Conservation (phyloP, 306 rosid genomes). For the Malus sylvestris region DNA sequence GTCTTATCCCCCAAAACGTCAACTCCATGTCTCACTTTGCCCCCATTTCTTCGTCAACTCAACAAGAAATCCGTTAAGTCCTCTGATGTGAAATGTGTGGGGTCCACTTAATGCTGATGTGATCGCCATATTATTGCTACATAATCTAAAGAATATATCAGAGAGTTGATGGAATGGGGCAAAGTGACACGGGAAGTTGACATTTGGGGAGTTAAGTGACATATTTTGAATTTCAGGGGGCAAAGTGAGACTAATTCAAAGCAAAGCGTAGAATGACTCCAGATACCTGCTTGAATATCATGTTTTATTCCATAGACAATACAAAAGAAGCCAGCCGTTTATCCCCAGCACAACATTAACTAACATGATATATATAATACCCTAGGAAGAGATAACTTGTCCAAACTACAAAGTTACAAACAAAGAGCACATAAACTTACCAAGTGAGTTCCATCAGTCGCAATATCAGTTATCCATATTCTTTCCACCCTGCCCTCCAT, state of each 20-base stretch:
- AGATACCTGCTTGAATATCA: background rate
- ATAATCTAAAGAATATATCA: no score
- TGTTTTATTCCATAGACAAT: background rate
- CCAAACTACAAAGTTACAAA: background rate
- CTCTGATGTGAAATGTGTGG: no score
- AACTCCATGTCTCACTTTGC: no score
- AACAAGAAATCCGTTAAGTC: no score
- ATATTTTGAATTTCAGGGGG: no score
- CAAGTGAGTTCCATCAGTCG: conserved; percentile 87
- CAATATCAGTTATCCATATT: conserved; percentile 94
- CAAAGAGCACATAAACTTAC: conserved; percentile 32
- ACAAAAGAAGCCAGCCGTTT: background rate
- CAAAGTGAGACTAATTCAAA: background rate
- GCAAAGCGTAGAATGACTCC: background rate
- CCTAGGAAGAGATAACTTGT: conserved; percentile 2
- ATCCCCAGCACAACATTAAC: background rate
- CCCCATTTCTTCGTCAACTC: no score
- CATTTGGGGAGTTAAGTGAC: no score
- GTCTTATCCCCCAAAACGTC: no score
- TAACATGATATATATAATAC: conserved; percentile 1
- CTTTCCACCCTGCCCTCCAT: conserved; percentile 91
- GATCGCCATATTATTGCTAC: no score
- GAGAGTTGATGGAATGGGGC: no score
- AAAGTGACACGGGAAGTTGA: no score
- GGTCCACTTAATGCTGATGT: no score